Evolutionary conservation across 2,329 filamentous ascomycete genomes (phyloP), one percentile per base, ranked within the genome.

Genomic region (Grosmannia clavigera): DNA sequence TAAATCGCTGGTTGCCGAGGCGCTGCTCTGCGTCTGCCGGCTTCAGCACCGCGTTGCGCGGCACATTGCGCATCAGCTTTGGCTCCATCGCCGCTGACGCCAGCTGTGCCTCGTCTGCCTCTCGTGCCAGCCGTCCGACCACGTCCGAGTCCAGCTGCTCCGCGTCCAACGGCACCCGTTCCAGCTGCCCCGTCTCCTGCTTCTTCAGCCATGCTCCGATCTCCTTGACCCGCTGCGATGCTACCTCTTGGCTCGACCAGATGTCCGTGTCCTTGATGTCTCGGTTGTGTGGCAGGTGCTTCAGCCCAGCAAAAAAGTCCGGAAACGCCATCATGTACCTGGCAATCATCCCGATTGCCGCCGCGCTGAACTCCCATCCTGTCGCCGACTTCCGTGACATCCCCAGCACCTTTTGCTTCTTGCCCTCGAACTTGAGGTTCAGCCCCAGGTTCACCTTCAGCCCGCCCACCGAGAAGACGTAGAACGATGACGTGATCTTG

Each of bases 21-120:
- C 92, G 86, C 70, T 96, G 89, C 72, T 96, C 92, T n/a, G 92
- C 92, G 73, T 99, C 94, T 1, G 86, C 81, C n/a, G 95, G 95
- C 70, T 95, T 95, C 68, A 99, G 79, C 22, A 99, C 77, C 10
- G 91, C 94, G 66, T 86, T 86, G 58, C 95, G 85, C 57, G 94
- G 94, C 53, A 96, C 90, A 60, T 85, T 85, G 61, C 83, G 85
- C 63, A 96, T 79, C 68, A 83, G 88, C 76, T 86, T 89, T 58
- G 82, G 77, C 48, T 84, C 79, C 19, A 79, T 72, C 16, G 78
- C 79, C 29, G 76, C 75, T 51, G 77, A 74, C 62, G 79, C 75
- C 33, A 82, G 73, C 58, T 79, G 72, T 57, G 70, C 67, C 3
- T 61, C 64, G 66, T 96, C 90, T 2, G 90, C 88, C 51, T 86